A percentile compares a stretch with the other conserved stretches of the same genome.
These are phyloP conservation scores for Mentha longifolia DNA, from an alignment of 257 asterid genomes.

Conservation along the genomic window DNA sequence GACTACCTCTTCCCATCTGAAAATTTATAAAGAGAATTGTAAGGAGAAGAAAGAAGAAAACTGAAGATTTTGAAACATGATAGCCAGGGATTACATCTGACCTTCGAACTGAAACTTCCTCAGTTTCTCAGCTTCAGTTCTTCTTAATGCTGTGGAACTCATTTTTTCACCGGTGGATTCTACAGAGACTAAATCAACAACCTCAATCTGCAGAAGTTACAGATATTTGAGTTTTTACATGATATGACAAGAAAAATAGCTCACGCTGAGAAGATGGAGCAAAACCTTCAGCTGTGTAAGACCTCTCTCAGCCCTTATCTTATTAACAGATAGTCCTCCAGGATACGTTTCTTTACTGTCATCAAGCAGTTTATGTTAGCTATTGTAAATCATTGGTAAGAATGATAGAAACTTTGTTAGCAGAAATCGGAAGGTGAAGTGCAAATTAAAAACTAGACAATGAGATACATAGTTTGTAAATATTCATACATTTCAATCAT, in stretches of 20 bases:
- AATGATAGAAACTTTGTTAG: background rate
- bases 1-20: conserved; percentile 29
- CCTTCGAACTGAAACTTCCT: conserved; percentile 42
- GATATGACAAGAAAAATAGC: background rate
- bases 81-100: conserved; percentile 32
- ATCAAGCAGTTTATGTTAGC: conserved; percentile 37
- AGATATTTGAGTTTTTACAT: background rate
- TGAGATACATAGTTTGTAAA: background rate
- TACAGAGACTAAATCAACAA: conserved; percentile 75
- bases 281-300: conserved; percentile 74
- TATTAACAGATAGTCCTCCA: conserved; percentile 86
- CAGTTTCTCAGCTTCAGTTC: conserved; percentile 69
- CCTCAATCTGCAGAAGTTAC: conserved; percentile 66
- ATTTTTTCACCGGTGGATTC: conserved; percentile 70
- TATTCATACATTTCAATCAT: background rate
- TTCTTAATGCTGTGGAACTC: conserved; percentile 79
- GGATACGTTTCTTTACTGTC: conserved; percentile 84
- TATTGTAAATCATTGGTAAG: background rate
- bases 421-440: background rate
- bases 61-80: background rate
- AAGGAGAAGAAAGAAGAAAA: background rate
- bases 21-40: background rate
- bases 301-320: conserved; percentile 78
- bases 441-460: background rate
- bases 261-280: background rate